These are phyloP conservation scores for Friedmanniomyces simplex DNA, from an alignment of 495 filamentous ascomycete species.

Conservation along the genomic window DNA sequence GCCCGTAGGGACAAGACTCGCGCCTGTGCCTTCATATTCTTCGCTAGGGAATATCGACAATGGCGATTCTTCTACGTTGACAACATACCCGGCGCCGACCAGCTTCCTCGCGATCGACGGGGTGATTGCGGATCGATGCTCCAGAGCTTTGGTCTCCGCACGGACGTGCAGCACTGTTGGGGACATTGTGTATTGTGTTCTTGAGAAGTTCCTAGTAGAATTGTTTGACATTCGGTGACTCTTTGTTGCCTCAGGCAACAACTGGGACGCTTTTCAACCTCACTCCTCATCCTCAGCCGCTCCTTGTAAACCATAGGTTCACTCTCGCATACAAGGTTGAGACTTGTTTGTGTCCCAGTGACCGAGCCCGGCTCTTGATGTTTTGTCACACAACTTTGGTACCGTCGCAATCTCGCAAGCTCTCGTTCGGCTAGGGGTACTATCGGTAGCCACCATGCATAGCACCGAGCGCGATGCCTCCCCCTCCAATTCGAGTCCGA, in stretches of 20 bases:
- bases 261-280: too few species aligned
- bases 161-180: conserved; percentile 30
- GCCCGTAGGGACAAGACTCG: conserved; percentile 64
- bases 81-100: conserved; percentile 64
- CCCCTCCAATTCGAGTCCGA: too few species aligned
- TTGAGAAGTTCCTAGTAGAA: not conserved
- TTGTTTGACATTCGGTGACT: not conserved
- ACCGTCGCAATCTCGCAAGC: too few species aligned
- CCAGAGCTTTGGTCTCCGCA: conserved; percentile 32
- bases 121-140: conserved; percentile 38
- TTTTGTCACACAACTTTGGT: too few species aligned
- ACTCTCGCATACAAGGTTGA: too few species aligned
- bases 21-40: conserved; percentile 52
- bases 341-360: too few species aligned
- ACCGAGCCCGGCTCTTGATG: too few species aligned
- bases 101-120: conserved; percentile 67
- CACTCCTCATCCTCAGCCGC: too few species aligned
- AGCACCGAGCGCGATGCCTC: too few species aligned
- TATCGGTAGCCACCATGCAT: too few species aligned
- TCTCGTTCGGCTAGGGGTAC: too few species aligned
- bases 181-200: conserved; percentile 20
- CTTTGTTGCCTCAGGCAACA: not conserved
- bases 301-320: too few species aligned
- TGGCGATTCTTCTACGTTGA: conserved; percentile 71
- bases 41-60: conserved; percentile 77